Evolutionary conservation across 768 basidiomycete genomes (phyloP), one percentile per base, ranked within the genome.

Genomic region (Lactifluus subvellereus): DNA sequence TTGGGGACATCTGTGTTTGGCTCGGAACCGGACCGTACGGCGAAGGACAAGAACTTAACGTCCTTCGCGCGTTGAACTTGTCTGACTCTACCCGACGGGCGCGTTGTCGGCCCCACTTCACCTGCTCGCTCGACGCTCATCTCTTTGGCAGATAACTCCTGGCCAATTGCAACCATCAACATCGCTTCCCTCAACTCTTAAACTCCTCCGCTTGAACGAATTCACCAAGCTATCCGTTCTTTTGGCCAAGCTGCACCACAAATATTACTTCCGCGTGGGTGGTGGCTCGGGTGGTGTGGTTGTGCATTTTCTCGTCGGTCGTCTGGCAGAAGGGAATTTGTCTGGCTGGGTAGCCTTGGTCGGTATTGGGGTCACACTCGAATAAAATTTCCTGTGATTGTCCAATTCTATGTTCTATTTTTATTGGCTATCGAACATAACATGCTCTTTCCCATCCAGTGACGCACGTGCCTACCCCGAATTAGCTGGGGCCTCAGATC

Each of bases 1-100:
- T 75, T 47, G 78, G 78, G 6, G 83, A 85, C 64, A 70, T 82
- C 27, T 81, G 76, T 4, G 52, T 85, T 38, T 84, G 80, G 79
- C 74, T 86, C 5, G 82, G 84, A 9, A 54, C 63, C 6, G 80
- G 78, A 5, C 68, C 75, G 6, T 80, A 71, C 66, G 70, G 74
- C 11, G 42, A 22, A 10, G 72, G 73, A 18, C 69, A 72, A 64
- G 73, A 73, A 63, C 57, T 6, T 16, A 71, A 70, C 32, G 65
- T 79, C 27, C 70, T 82, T 22, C 37, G 59, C 6, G 69, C 73
- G 37, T 70, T 80, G 9, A 64, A 62, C 20, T 50, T 66, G 35
- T 57, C 38, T 32, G 65, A 62, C 37, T 33, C 65, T 1, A 59
- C 51, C 33, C 56, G 47, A 53, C 49, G n/a, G 45, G 66, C 60